Evolutionary conservation across 495 filamentous ascomycete species (phyloP).

Genomic region (Choiromyces venosus): DNA sequence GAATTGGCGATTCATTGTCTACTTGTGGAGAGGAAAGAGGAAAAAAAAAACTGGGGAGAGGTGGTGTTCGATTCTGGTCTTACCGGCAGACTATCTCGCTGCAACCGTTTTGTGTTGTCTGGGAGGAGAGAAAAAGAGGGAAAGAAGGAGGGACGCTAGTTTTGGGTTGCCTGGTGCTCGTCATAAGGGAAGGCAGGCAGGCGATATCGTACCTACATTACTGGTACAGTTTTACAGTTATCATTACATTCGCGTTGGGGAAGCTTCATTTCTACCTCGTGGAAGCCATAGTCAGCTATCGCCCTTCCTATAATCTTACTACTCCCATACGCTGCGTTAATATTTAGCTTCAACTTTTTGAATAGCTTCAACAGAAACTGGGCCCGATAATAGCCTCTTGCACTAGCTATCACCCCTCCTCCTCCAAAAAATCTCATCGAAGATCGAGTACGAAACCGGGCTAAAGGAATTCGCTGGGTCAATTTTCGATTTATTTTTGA

Average conservation of each 20-base stretch:
- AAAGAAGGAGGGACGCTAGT: not conserved
- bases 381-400: not conserved
- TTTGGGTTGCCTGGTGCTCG: not conserved
- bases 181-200: not conserved
- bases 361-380: not conserved
- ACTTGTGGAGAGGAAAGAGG: not conserved
- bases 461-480: not conserved
- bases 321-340: not conserved
- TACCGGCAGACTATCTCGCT: not conserved
- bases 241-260: not conserved
- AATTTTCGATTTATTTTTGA: not conserved
- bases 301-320: not conserved
- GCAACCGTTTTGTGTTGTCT: slow-evolving; percentile 1
- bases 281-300: not conserved
- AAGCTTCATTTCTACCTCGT: not conserved
- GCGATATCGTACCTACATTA: slow-evolving; percentile 1
- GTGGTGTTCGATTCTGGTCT: not conserved
- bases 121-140: not conserved
- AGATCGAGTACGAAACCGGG: not conserved
- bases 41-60: not conserved
- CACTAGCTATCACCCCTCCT: not conserved
- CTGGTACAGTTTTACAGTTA: not conserved
- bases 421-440: not conserved
- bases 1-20: not conserved
- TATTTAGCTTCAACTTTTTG: not conserved